Evolutionary conservation across 768 basidiomycete genomes (phyloP).

Genomic region (Podaxis pistillaris): DNA sequence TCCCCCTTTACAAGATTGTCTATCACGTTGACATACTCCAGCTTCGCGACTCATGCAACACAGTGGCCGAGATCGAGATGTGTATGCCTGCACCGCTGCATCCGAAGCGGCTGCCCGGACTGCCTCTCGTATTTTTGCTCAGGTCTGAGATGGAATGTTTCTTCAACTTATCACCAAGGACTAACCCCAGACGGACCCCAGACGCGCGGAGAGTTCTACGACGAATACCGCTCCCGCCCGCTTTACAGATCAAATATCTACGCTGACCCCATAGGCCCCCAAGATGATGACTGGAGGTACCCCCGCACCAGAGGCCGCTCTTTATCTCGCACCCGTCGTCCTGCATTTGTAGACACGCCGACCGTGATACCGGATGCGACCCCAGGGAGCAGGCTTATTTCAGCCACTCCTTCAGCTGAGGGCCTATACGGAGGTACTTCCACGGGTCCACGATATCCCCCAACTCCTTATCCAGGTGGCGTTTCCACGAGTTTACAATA

Average conservation of each 20-base stretch:
- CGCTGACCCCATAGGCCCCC: constrained; percentile 6
- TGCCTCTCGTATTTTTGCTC: constrained; percentile 56
- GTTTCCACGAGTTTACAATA: too few relatives aligned
- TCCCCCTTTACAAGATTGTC: background rate
- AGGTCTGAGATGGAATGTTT: constrained; percentile 41
- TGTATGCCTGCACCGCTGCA: constrained; percentile 46
- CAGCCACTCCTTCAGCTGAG: background rate
- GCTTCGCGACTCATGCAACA: constrained; percentile 58
- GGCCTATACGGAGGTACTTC: background rate
- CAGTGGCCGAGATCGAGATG: constrained; percentile 41
- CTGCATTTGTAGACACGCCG: constrained; percentile 22
- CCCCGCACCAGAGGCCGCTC: constrained; percentile 30
- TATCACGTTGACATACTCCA: constrained; percentile 23
- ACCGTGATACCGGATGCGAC: constrained; percentile 21
- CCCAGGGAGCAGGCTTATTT: background rate
- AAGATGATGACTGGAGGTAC: constrained; percentile 7
- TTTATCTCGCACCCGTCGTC: constrained; percentile 20
- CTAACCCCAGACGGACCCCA: constrained; percentile 17
- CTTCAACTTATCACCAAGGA: background rate
- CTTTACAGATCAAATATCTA: constrained; percentile 18
- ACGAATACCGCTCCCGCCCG: constrained; percentile 34
- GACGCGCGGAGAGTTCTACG: constrained; percentile 34
- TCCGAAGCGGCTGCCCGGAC: constrained; percentile 70
- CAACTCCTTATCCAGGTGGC: too few relatives aligned
- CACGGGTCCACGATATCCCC: constrained; percentile 13